Evolutionary conservation across 139 green algal species (phyloP).

Genomic region (Tetraselmis chui): DNA sequence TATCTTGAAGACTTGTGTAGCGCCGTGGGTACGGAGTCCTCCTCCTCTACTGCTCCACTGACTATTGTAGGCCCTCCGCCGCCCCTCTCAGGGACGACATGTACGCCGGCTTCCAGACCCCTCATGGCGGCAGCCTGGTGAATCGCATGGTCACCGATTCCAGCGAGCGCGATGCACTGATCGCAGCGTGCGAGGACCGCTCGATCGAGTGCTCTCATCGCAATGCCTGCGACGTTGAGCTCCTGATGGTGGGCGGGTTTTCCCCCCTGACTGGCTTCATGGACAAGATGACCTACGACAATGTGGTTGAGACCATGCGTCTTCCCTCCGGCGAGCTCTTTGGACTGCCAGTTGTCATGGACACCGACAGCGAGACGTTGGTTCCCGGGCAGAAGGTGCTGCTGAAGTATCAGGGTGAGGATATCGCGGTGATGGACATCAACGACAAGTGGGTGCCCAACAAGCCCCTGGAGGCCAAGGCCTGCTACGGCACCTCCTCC

Average conservation of each 20-base stretch:
- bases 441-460: slow-evolving; percentile 77
- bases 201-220: slow-evolving; percentile 74
- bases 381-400: slow-evolving; percentile 68
- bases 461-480: slow-evolving; percentile 59
- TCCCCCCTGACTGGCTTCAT: slow-evolving; percentile 21
- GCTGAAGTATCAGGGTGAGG: slow-evolving; percentile 76
- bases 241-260: slow-evolving; percentile 62
- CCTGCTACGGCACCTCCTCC: slow-evolving; percentile 80
- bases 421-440: slow-evolving; percentile 75
- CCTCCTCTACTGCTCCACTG: too few species aligned
- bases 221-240: slow-evolving; percentile 89
- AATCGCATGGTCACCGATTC: slow-evolving; percentile 20
- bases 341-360: slow-evolving; percentile 84
- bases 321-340: slow-evolving; percentile 40
- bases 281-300: slow-evolving; percentile 13
- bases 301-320: slow-evolving; percentile 18
- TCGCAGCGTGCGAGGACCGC: slow-evolving; percentile 24
- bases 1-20: too few species aligned
- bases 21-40: too few species aligned
- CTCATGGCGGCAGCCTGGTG: slow-evolving; percentile 22
- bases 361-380: slow-evolving; percentile 68
- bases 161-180: slow-evolving; percentile 4
- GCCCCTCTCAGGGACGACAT: background rate
- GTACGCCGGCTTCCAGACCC: background rate
- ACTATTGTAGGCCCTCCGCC: too few species aligned